Percentiles rank a stretch among this genome's conserved stretches.
Evolutionary conservation across 371 early-diverging fungal genomes (phyloP).

Genomic region (Mucor sp.): DNA sequence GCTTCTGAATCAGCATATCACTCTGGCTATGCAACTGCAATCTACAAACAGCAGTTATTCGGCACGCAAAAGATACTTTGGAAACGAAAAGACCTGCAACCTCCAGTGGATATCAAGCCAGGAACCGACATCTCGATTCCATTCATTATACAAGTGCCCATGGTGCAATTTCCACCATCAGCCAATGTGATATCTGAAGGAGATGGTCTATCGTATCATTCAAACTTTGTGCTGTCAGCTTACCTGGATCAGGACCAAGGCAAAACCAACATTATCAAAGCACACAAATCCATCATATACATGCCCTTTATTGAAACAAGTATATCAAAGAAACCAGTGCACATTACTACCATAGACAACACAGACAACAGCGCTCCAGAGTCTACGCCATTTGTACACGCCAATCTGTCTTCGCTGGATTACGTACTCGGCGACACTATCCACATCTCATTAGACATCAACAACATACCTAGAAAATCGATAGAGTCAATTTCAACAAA

Average conservation of each 20-base stretch:
- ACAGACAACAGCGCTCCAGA: background rate
- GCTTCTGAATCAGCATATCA: constrained; percentile 9
- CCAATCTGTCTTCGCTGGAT: constrained; percentile 3
- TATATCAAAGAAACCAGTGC: constrained; percentile 5
- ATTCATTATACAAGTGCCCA: constrained; percentile 22
- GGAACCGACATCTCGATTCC: constrained; percentile 7
- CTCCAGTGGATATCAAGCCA: background rate
- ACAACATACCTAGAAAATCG: background rate
- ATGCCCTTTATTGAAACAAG: constrained; percentile 24
- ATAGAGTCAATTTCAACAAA: constrained; percentile 6
- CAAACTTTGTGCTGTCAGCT: constrained; percentile 8
- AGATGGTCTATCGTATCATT: constrained; percentile 13
- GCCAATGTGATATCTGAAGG: background rate
- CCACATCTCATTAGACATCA: background rate
- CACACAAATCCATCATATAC: constrained; percentile 4
- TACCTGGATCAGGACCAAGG: constrained; percentile 11
- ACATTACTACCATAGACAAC: background rate
- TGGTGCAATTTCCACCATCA: constrained; percentile 26
- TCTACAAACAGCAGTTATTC: constrained; percentile 11
- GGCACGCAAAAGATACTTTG: constrained; percentile 16
- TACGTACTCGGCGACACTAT: constrained; percentile 13
- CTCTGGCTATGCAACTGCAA: background rate
- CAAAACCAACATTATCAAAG: background rate
- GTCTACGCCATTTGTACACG: background rate
- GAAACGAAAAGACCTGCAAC: background rate